A percentile compares a stretch with the other conserved stretches of the same genome.
phyloP scores from a whole-genome alignment of 2,329 filamentous ascomycete species.

The Colletotrichum brevisporum region DNA sequence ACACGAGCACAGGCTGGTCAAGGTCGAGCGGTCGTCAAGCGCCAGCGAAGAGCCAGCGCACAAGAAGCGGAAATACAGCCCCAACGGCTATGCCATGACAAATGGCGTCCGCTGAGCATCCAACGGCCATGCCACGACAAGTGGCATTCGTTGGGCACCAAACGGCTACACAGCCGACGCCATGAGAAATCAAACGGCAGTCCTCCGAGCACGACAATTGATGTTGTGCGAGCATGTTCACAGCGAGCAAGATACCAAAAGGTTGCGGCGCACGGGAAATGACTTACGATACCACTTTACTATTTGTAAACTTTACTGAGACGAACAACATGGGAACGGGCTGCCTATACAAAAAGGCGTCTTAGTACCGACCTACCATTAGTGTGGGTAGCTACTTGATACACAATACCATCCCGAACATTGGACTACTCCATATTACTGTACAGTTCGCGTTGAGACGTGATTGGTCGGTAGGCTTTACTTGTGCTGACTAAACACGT shows the following conservation, averaged over 20 bases:
- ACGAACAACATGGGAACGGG: slow-evolving; percentile 15
- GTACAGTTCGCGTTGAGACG: too few species aligned
- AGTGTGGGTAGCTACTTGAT: too few species aligned
- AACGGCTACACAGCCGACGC: too few species aligned
- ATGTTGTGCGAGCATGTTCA: background rate
- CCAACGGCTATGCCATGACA: slow-evolving; percentile 1
- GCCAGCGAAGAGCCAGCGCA: slow-evolving; percentile 19
- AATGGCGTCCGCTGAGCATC: slow-evolving; percentile 31
- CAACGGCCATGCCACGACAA: background rate
- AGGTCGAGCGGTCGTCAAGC: slow-evolving; percentile 8
- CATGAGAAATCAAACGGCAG: too few species aligned
- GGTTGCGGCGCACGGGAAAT: slow-evolving; percentile 11
- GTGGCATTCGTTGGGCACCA: too few species aligned
- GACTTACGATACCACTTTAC: background rate
- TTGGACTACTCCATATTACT: too few species aligned
- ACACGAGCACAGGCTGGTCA: slow-evolving; percentile 23
- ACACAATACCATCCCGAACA: too few species aligned
- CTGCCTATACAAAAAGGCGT: slow-evolving; percentile 15
- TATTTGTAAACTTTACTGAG: background rate
- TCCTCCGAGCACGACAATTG: too few species aligned
- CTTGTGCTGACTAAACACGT: too few species aligned
- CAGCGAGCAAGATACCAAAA: slow-evolving; percentile 3
- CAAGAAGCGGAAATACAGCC: slow-evolving; percentile 27
- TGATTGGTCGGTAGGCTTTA: too few species aligned
- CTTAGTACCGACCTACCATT: background rate